Conservation (phyloP, 352 stramenopile genomes). For the Pythium dissotocum region DNA sequence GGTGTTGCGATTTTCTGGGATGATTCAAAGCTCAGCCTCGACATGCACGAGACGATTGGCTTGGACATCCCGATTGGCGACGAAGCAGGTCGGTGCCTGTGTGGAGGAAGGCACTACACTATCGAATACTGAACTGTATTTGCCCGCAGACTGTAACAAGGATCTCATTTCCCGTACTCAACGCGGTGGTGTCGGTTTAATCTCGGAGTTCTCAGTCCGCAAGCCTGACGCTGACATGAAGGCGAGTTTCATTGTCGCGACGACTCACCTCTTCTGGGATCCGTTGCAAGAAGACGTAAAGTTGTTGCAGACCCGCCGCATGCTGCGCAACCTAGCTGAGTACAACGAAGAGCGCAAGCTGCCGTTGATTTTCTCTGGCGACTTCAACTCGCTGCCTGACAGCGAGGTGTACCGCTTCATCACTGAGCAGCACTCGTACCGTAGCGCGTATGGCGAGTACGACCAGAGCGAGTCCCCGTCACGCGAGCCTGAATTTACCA, state of each 20-base stretch:
- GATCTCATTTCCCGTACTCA: slow-evolving; percentile 50
- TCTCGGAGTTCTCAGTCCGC: slow-evolving; percentile 52
- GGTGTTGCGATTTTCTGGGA: slow-evolving; percentile 80
- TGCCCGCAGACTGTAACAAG: slow-evolving; percentile 41
- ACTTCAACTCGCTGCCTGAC: slow-evolving; percentile 84
- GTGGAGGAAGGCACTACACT: neutral
- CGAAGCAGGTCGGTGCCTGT: slow-evolving; percentile 40
- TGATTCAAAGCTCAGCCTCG: slow-evolving; percentile 44
- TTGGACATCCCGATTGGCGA: slow-evolving; percentile 56
- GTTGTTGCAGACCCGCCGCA: slow-evolving; percentile 62
- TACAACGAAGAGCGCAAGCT: slow-evolving; percentile 36
- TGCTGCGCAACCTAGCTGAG: slow-evolving; percentile 44
- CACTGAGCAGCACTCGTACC: slow-evolving; percentile 38
- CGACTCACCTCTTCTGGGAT: slow-evolving; percentile 88
- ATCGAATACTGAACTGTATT: neutral
- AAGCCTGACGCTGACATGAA: slow-evolving; percentile 27
- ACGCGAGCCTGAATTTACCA: slow-evolving; percentile 72
- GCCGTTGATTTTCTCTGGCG: slow-evolving; percentile 61
- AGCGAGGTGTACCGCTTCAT: slow-evolving; percentile 75
- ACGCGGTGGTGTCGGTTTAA: slow-evolving; percentile 60
- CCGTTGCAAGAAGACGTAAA: slow-evolving; percentile 84
- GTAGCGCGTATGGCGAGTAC: slow-evolving; percentile 67
- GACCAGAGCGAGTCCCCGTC: neutral
- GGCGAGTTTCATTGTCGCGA: slow-evolving; percentile 62
- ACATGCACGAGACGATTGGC: slow-evolving; percentile 39